Percentiles rank a stretch among this genome's conserved stretches.
Conservation (phyloP, 208 protist species). For the Crithidia mellificae region DNA sequence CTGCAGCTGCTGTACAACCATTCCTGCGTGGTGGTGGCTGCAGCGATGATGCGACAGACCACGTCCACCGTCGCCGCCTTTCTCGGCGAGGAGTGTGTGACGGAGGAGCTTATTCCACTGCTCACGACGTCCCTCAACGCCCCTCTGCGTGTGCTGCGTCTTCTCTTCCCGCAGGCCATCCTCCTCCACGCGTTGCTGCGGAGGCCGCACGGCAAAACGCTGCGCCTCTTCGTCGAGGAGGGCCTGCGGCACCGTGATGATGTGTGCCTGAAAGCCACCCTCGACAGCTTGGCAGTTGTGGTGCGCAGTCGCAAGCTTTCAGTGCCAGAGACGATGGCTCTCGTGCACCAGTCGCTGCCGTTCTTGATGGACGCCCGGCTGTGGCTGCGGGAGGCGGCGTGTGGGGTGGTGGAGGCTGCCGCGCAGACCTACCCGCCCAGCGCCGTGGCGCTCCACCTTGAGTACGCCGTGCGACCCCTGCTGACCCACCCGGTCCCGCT, state of each 20-base stretch:
- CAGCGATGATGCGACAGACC: conserved; percentile 37
- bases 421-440: conserved; percentile 45
- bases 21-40: conserved; percentile 35
- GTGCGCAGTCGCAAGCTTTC: conserved; percentile 34
- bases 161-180: conserved; percentile 64
- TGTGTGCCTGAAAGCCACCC: conserved; percentile 40
- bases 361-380: conserved; percentile 39
- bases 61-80: conserved; percentile 50
- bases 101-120: conserved; percentile 72
- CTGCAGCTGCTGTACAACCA: conserved; percentile 61
- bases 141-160: conserved; percentile 45
- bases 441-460: conserved; percentile 51
- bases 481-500: conserved; percentile 39
- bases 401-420: conserved; percentile 53
- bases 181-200: conserved; percentile 49
- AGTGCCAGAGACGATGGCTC: conserved; percentile 43
- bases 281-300: conserved; percentile 49
- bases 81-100: conserved; percentile 61
- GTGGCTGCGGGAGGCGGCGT: conserved; percentile 57
- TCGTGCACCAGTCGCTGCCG: conserved; percentile 62
- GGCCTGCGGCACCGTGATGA: conserved; percentile 51
- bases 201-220: conserved; percentile 43
- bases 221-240: conserved; percentile 74
- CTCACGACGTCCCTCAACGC: conserved; percentile 62
- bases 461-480: conserved; percentile 46